A percentile compares a stretch with the other conserved stretches of the same genome.
Evolutionary conservation across 805 yeast species (phyloP).

Genomic region (Spathaspora sp.): DNA sequence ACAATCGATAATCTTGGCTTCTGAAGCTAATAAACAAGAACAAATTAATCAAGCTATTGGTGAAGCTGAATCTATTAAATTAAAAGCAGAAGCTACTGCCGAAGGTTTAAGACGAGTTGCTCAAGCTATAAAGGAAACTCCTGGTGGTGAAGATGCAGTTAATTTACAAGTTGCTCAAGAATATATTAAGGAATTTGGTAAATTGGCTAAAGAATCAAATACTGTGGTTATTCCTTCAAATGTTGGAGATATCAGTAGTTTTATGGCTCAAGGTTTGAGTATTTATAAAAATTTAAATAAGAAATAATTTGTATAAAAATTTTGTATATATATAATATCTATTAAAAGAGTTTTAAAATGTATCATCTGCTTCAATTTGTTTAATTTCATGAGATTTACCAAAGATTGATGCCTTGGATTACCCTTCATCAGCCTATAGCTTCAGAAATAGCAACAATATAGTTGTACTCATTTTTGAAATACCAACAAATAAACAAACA

Average conservation of each 20-base stretch:
- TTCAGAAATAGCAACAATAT: too few species aligned
- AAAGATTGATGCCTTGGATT: too few species aligned
- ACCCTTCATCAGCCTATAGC: too few species aligned
- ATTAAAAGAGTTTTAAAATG: background rate
- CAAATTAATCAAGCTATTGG: slow-evolving; percentile 68
- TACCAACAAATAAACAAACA: too few species aligned
- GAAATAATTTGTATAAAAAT: slow-evolving; percentile 9
- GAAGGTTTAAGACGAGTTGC: slow-evolving; percentile 64
- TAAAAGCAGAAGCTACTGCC: slow-evolving; percentile 71
- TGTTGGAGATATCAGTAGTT: slow-evolving; percentile 66
- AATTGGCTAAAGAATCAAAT: slow-evolving; percentile 77
- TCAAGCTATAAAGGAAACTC: slow-evolving; percentile 60
- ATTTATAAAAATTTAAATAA: slow-evolving; percentile 54
- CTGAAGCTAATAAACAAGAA: slow-evolving; percentile 65
- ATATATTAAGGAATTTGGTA: slow-evolving; percentile 77
- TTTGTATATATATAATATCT: background rate
- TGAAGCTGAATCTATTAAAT: slow-evolving; percentile 65
- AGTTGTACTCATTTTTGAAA: too few species aligned
- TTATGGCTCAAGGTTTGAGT: slow-evolving; percentile 75
- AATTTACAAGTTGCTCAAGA: slow-evolving; percentile 78
- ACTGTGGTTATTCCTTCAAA: slow-evolving; percentile 76
- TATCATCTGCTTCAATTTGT: too few species aligned
- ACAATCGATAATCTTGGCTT: slow-evolving; percentile 64
- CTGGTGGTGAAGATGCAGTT: slow-evolving; percentile 75
- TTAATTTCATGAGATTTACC: too few species aligned